A percentile compares a stretch with the other conserved stretches of the same genome.
Conservation (phyloP, 305 asterid species). For the Lippia alba region DNA sequence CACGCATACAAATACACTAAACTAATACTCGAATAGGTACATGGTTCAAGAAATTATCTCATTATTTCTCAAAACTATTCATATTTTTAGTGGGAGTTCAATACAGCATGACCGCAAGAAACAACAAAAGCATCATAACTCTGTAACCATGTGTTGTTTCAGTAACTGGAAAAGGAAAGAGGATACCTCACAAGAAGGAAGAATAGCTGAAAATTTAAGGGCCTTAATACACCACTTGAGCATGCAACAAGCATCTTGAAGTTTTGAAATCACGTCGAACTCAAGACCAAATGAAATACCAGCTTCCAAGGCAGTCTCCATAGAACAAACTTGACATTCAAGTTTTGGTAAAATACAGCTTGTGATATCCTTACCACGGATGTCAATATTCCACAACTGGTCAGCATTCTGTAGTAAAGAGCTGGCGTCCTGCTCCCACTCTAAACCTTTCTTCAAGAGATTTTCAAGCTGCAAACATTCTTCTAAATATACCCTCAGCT, state of each 20-base stretch:
- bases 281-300: slow-evolving; percentile 69
- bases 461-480: slow-evolving; percentile 64
- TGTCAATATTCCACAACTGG: slow-evolving; percentile 49
- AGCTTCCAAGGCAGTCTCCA: slow-evolving; percentile 56
- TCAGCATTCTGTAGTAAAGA: slow-evolving; percentile 63
- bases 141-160: slow-evolving; percentile 26
- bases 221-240: slow-evolving; percentile 76
- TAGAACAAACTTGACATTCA: slow-evolving; percentile 51
- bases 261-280: slow-evolving; percentile 60
- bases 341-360: slow-evolving; percentile 48
- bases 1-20: slow-evolving; percentile 28
- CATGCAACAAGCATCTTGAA: slow-evolving; percentile 68
- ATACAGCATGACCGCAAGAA: slow-evolving; percentile 4
- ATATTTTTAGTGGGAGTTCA: slow-evolving; percentile 4
- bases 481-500: slow-evolving; percentile 66
- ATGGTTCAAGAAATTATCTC: no score
- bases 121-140: slow-evolving; percentile 9
- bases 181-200: slow-evolving; percentile 72
- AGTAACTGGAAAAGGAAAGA: slow-evolving; percentile 21
- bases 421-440: slow-evolving; percentile 76
- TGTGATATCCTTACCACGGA: slow-evolving; percentile 39
- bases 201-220: slow-evolving; percentile 52
- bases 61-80: no score
- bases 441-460: slow-evolving; percentile 55
- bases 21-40: slow-evolving; percentile 3